Conservation (phyloP, 2,329 filamentous ascomycete species). For the Penicillium sp. region DNA sequence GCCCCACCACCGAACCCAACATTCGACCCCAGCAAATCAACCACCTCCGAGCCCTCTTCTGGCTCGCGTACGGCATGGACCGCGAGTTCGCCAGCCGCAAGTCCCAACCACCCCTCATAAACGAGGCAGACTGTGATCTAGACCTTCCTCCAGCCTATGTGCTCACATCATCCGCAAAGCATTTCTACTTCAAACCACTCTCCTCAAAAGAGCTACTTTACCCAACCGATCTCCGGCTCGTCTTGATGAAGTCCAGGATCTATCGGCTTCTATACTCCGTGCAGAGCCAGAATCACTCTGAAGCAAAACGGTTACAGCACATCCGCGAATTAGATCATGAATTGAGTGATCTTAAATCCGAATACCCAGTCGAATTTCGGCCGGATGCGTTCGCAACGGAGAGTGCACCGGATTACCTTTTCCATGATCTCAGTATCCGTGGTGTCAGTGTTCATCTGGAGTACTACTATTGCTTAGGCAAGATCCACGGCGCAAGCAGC, state of each 20-base stretch:
- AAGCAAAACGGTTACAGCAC: conserved; percentile 25
- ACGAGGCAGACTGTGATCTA: conserved; percentile 29
- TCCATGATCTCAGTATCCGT: conserved; percentile 31
- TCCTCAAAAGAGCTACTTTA: conserved; percentile 26
- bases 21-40: conserved; percentile 10
- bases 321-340: conserved; percentile 31
- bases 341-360: conserved; percentile 21
- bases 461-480: conserved; percentile 30
- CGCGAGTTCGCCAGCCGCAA: conserved; percentile 29
- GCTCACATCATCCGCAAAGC: conserved; percentile 20
- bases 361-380: conserved; percentile 22
- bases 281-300: conserved; percentile 13
- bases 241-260: conserved; percentile 29
- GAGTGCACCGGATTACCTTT: conserved; percentile 21
- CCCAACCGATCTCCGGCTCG: conserved; percentile 30
- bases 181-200: conserved; percentile 27
- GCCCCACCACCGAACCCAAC: neutral
- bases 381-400: conserved; percentile 25
- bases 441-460: conserved; percentile 31
- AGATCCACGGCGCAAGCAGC: conserved; percentile 27
- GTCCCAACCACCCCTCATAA: conserved; percentile 24
- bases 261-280: conserved; percentile 25
- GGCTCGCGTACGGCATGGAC: conserved; percentile 29
- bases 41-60: conserved; percentile 30
- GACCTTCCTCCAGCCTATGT: conserved; percentile 26